Evolutionary conservation across 352 stramenopile species (phyloP), one percentile per base, ranked within the genome.

Genomic region (Phytophthora pluvialis): DNA sequence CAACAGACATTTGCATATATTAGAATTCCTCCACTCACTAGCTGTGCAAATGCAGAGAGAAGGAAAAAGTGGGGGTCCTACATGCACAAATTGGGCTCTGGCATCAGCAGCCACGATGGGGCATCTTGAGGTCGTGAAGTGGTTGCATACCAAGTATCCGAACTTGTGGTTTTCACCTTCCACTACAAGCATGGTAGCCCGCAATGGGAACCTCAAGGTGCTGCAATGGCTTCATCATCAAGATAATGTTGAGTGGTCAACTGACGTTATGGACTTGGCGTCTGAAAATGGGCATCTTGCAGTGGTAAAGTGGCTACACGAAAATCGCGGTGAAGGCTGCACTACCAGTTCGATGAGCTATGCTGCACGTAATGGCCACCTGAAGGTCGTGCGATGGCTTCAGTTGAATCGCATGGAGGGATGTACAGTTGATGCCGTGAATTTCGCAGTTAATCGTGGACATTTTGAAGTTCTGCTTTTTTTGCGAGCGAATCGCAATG

Each of bases 291-390:
- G 56, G 3, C 48, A 66, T 54, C 28, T 66, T 8, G 10, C 10
- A 6, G 48, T 66, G 9, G 48, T 71, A 15, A 54, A 62, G 13
- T 71, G 63, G 63, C 55, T 71, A 38, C 18, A 48, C 4, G 43
- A 28, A 18, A 49, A 48, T 32, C 50, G 50, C 4, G 16, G 3
- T 29, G 50, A 58, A 38, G n/a, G 36, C 3, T 58, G 50, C 9
- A 58, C 36, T 28, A 49, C 38, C 25, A 18, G n/a, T 8, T 35
- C 49, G 5, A 57, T 47, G 39, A 21, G 44, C 31, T 43, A 44
- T 42, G 47, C 29, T 18, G n/a, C 47, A 13, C 32, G 21, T 4
- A 55, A 44, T 33, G 47, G 47, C 10, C 47, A 55, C 9, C 13
- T 55, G 18, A 33, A 43, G 7, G 6, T 55, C 16, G 47, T 55